Base-by-base conservation (phyloP, 768 basidiomycete genomes). In the Tricholoma sp. region DNA sequence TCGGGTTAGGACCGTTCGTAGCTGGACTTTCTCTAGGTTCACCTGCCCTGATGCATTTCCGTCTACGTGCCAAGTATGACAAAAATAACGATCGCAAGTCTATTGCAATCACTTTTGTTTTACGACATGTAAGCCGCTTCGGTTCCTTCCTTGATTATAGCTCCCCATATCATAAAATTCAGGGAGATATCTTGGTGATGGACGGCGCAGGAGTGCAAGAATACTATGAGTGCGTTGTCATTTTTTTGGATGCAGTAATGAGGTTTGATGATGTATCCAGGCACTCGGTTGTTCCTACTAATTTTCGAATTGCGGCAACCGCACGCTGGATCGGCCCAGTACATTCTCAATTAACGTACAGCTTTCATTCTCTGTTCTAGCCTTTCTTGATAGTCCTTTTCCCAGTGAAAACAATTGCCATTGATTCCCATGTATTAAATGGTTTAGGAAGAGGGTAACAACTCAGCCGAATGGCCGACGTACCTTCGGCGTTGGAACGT, bases 101-200 rank as follows among this genome's bases (percentile, higher is more conserved):
- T 9, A 73, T 75, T 34, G 77, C 74, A 7, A 67, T 90, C 62
- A 81, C 76, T 3, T 70, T 91, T 32, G 72, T 82, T 55, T 74
- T 92, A 29, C 80, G 84, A 21, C 89, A 91, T 67, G 90, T 90
- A 62, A 64, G 74, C 57, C 11, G 8, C 29, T 50, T 3, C 27
- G n/a, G 47, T 9, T 11, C 16, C 18, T 9, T 22, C 7, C 3
- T n/a, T 18, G 8, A 50, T 18, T 9, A 31, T 27, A 3, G 27
- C 29, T 29, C 16, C 14, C 27, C 4, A 47, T 27, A 4, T n/a
- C n/a, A 31, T 50, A 22, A 22, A 0, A 14, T 50, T 3, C 62
- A 91, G 88, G 89, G 89, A 3, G 90, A 91, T 62, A 75, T 91
- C 16, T 69, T 91, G 52, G 80, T 91, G 9, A 91, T 91, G 89